Base-by-base conservation (phyloP, 164 flowering plant genomes). In the Kalanchoe fedtschenkoi region DNA sequence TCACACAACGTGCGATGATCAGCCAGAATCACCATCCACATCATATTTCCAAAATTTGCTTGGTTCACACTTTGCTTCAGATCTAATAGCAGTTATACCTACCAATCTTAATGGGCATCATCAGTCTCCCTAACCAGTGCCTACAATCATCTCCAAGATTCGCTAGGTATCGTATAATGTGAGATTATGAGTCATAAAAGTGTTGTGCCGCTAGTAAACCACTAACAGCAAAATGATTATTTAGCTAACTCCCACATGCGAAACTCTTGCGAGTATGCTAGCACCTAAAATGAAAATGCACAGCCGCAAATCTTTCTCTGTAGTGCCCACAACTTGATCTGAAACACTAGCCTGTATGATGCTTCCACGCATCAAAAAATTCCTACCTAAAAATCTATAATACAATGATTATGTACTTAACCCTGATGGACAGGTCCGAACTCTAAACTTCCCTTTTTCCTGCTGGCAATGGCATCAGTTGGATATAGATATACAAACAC, bases 71-170 rank as follows among this genome's bases (percentile, higher is more conserved):
- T 8, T 47, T 47, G 54, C 13, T 21, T 9, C 30, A 51, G 56
- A 51, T 51, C 56, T 26, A 28, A 22, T 10, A 51, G 32, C 56
- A 51, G 56, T 26, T 51, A 26, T 51, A 51, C 56, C 56, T 51
- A 51, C 56, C 56, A 26, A 51, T 51, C 56, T 51, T 51, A 24
- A 51, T 51, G 32, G 56, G 17, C 51, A 44, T 44, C 43, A 39
- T 42, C n/a, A 44, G 6, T 44, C 26, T n/a, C 51, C 51, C 51
- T n/a, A 42, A 24, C 56, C 56, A 51, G 26, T 24, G 17, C 32
- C 17, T 51, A 51, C 56, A 51, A 51, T 51, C 32, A 26, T 51
- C 32, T 51, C 33, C 11, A 51, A 51, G 56, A 51, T 51, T 51
- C 56, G 9, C 13, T 51, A 51, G 9, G 9, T 51, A 51, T 51